phyloP scores from a whole-genome alignment of 1,139 yeast species.

The Petasospora rhodanensis region DNA sequence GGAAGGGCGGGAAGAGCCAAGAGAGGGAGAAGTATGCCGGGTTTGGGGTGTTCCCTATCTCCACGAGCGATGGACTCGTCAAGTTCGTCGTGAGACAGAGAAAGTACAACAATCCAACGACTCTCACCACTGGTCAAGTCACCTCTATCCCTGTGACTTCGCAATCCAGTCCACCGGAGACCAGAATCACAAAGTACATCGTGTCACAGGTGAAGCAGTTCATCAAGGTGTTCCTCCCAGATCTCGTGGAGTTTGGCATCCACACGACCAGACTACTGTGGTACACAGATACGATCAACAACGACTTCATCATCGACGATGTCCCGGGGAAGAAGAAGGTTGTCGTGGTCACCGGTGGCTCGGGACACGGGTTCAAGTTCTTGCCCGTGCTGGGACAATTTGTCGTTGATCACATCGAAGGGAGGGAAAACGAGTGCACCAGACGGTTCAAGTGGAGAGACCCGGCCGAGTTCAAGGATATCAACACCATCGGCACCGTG shows the following conservation, averaged over 20 bases:
- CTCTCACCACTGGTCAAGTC: constrained; percentile 7
- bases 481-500: constrained; percentile 13
- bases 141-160: constrained; percentile 29
- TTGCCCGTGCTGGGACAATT: constrained; percentile 37
- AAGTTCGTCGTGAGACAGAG: constrained; percentile 22
- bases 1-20: constrained; percentile 22
- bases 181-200: constrained; percentile 16
- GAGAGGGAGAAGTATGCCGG: constrained; percentile 22
- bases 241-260: constrained; percentile 25
- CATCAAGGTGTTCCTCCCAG: constrained; percentile 27
- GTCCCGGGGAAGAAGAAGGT: constrained; percentile 32
- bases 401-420: constrained; percentile 30
- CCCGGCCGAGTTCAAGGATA: constrained; percentile 23
- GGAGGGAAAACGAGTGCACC: constrained; percentile 26
- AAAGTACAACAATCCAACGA: constrained; percentile 29
- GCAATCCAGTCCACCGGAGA: constrained; percentile 23
- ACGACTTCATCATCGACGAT: constrained; percentile 38
- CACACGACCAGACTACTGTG: constrained; percentile 32
- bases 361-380: constrained; percentile 41
- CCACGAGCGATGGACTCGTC: constrained; percentile 19
- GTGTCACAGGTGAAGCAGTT: constrained; percentile 25
- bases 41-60: constrained; percentile 24
- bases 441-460: constrained; percentile 34
- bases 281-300: constrained; percentile 42
- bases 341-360: constrained; percentile 40